Base-by-base conservation (phyloP, 139 green algal genomes). In the Deuterostichococcus epilithicus region DNA sequence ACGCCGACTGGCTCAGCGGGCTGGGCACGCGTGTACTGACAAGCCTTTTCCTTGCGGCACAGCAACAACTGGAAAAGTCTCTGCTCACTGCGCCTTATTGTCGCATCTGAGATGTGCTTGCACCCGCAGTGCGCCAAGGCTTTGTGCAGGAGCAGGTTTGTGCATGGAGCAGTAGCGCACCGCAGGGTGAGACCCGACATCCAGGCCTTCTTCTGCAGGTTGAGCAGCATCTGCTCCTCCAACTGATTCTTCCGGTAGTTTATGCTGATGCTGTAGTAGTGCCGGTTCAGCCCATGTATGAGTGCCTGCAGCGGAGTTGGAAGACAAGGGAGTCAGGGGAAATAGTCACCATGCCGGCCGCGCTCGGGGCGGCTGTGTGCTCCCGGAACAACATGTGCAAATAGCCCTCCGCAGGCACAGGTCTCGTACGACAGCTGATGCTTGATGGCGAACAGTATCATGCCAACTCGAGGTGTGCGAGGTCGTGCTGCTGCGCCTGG, bases 241-340 rank as follows among this genome's bases (percentile, higher is more conserved):
- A 99, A 88, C 87, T 96, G 91, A 67, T 98, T 97, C 91, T 99
- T 99, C 60, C 91, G 86, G 85, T 99, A 99, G 82, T 94, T 97
- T 83, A 99, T 99, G 68, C 88, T 92, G n/a, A 99, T 97, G 76
- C 87, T 96, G 91, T 99, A 99, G 85, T 99, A 99, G 88, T 99
- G 96, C 45, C 96, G 82, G 88, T 99, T 99, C 25, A 99, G 89
- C 60, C 95, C 95, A 76, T 99, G 95, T 85, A 99, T 99, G 39
- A 99, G 88, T 10, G 95, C 92, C 84, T 92, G 79, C 0, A 37
- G n/a, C 63, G n/a, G 13, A 23, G 32, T 5, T 30, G 33, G 23
- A 33, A 71, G 35, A 39, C 35, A 26, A 23, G 3, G 22, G 20
- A 5, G 10, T 60, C 42, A 37, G 20, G 0, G 1, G 70, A 36